Percentiles rank a stretch among this genome's conserved stretches.
phyloP scores from a whole-genome alignment of 768 basidiomycete genomes.

The Phylloporus scabripes region DNA sequence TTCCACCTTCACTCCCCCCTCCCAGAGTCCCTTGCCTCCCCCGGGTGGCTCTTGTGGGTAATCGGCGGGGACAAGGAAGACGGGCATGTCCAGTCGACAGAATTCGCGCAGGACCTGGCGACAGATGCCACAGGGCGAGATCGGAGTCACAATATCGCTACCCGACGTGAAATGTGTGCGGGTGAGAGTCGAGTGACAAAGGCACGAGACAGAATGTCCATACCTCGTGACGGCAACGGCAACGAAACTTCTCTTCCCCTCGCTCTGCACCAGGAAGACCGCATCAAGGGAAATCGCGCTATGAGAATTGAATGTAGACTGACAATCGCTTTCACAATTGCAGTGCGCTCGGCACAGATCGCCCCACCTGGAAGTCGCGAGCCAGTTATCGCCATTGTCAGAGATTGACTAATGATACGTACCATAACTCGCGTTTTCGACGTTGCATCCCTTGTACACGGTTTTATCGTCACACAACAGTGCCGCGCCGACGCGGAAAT shows the following conservation, averaged over 20 bases:
- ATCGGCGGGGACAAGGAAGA: constrained; percentile 64
- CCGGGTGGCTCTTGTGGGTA: constrained; percentile 38
- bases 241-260: constrained; percentile 63
- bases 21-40: neutral
- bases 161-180: too few species aligned
- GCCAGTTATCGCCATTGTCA: neutral
- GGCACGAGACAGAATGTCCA: constrained; percentile 20
- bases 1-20: constrained; percentile 50
- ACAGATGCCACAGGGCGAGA: constrained; percentile 92
- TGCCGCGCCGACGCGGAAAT: constrained; percentile 91
- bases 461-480: constrained; percentile 62
- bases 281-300: neutral
- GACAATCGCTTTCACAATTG: constrained; percentile 88
- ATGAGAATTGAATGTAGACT: constrained; percentile 22
- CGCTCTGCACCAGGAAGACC: constrained; percentile 52
- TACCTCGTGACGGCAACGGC: constrained; percentile 81
- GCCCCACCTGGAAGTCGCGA: constrained; percentile 49
- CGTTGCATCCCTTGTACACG: constrained; percentile 81
- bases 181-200: neutral
- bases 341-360: constrained; percentile 94
- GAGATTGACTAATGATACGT: constrained; percentile 3
- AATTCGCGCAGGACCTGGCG: constrained; percentile 90
- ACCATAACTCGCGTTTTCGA: constrained; percentile 96
- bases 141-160: constrained; percentile 62
- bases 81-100: constrained; percentile 65